phyloP scores from a whole-genome alignment of 176 grass and related monocot species.

The Hordeum vulgare region MorexV3_pseudomolecules_assembly NC_058519.1:114336277-114336776 shows the following conservation, averaged over 20 bases:
- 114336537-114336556: background rate
- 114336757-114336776: background rate
- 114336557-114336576: background rate
- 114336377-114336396: background rate
- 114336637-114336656: background rate
- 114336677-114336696: background rate
- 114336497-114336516: background rate
- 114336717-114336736: background rate
- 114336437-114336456: slow-evolving; percentile 17
- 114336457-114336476: slow-evolving; percentile 4
- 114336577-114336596: background rate
- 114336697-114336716: background rate
- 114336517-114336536: background rate
- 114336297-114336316: no score
- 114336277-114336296: no score
- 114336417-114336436: slow-evolving; percentile 2
- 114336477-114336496: slow-evolving; percentile 14
- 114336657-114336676: background rate
- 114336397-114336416: background rate
- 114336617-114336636: background rate
- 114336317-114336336: background rate
- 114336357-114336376: background rate
- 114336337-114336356: background rate
- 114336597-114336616: background rate
- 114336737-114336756: background rate